Evolutionary conservation across 257 asterid species (phyloP).

Genomic region (Echium plantagineum): DNA sequence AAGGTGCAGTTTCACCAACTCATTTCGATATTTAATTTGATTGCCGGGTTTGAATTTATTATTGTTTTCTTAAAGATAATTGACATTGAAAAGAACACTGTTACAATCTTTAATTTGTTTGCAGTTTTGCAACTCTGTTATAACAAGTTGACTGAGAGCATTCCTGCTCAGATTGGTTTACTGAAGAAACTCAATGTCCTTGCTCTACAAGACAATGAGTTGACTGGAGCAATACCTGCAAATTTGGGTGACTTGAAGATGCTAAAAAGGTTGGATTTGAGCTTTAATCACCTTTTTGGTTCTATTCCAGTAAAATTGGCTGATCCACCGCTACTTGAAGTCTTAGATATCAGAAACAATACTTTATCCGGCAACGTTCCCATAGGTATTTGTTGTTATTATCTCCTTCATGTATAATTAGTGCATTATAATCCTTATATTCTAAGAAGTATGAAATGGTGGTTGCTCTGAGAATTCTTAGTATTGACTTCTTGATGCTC

Average conservation of each 20-base stretch:
- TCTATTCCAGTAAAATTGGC: constrained; percentile 64
- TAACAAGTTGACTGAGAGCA: constrained; percentile 63
- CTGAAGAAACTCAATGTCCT: constrained; percentile 65
- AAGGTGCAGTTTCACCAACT: too few relatives aligned
- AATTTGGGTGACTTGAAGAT: constrained; percentile 47
- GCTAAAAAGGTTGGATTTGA: constrained; percentile 77
- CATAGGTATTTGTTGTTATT: constrained; percentile 33
- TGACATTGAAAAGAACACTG: not conserved
- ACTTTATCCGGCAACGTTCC: constrained; percentile 90
- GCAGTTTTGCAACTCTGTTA: constrained; percentile 87
- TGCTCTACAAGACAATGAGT: constrained; percentile 73
- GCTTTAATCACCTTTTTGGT: constrained; percentile 68
- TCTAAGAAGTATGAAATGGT: not conserved
- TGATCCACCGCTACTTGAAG: constrained; percentile 37
- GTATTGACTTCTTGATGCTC: constrained; percentile 5
- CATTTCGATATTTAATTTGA: too few relatives aligned
- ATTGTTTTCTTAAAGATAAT: not conserved
- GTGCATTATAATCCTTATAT: not conserved
- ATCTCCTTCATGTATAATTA: too few relatives aligned
- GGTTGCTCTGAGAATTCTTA: not conserved
- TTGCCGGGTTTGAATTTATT: too few relatives aligned
- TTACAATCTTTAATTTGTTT: constrained; percentile 4
- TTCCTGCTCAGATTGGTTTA: constrained; percentile 66
- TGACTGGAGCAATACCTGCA: constrained; percentile 90
- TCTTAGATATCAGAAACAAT: constrained; percentile 75